Conservation (phyloP, 208 protist genomes). For the Leishmania martiniquensis region DNA sequence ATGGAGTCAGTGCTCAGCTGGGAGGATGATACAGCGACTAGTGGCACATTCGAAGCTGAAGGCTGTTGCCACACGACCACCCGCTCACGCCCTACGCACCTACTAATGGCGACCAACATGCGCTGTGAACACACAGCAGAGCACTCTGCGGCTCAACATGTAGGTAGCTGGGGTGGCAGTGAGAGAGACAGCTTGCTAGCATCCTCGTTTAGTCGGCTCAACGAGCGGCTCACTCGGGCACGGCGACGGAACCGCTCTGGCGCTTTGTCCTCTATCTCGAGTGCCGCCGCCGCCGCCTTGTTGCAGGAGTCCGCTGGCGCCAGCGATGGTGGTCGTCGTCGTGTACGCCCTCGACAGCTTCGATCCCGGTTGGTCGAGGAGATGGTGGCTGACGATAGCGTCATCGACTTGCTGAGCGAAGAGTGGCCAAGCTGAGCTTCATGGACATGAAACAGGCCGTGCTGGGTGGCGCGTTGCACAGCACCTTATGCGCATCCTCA, state of each 20-base stretch:
- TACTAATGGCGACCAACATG: not conserved
- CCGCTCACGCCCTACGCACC: not conserved
- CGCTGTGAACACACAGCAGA: not conserved
- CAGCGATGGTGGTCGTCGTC: not conserved
- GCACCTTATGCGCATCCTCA: not conserved
- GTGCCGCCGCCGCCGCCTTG: not conserved
- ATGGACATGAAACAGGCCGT: not conserved
- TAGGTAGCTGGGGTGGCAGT: not conserved
- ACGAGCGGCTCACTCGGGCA: slow-evolving; percentile 11
- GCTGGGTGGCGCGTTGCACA: not conserved
- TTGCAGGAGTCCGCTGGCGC: not conserved
- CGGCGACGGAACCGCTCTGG: slow-evolving; percentile 10
- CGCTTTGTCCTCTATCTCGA: not conserved
- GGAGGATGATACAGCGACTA: slow-evolving; percentile 1
- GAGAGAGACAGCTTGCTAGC: not conserved
- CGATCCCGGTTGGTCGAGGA: not conserved
- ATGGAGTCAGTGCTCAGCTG: slow-evolving; percentile 43
- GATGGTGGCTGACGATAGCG: not conserved
- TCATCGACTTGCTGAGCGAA: slow-evolving; percentile 10
- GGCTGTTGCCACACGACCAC: not conserved
- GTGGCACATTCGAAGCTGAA: not conserved
- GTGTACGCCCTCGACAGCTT: not conserved
- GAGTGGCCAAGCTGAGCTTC: not conserved
- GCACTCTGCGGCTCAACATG: not conserved
- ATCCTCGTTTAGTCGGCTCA: slow-evolving; percentile 2